Base-by-base conservation (phyloP, 2,329 filamentous ascomycete genomes). In the Aureobasidium sp. region DNA sequence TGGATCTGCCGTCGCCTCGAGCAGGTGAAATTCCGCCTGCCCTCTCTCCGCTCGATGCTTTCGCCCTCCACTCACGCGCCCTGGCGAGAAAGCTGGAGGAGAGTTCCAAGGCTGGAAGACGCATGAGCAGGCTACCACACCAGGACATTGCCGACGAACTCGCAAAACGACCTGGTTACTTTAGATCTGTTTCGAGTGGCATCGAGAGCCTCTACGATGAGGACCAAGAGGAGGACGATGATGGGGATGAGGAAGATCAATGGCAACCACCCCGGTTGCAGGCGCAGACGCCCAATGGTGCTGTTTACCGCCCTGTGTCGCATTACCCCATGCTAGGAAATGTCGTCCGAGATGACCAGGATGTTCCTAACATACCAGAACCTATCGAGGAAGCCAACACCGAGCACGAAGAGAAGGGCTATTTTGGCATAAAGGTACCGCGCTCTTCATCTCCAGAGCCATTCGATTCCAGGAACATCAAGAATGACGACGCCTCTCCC, bases 21-120 rank as follows among this genome's bases (percentile, higher is more conserved):
- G 71, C 75, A n/a, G 79, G 78, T 72, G 74, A 85, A 68, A 83
- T 89, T 1, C 93, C 94, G 25, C 94, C 94, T 5, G 89, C 94
- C 58, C 81, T 97, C 61, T 97, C 94, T 8, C 94, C 94, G 11
- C 83, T 99, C 66, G 94, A 99, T 80, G 93, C 93, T 51, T 95
- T 99, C 72, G 93, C 93, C 27, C 82, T 93, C 64, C 93, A 97
- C 72, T 95, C 92, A 68, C 87, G 93, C 62, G 78, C 95, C 68
- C 82, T 99, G 57, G 91, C 91, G 42, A 89, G 85, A 75, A 89
- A 96, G 75, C 84, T 99, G 64, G 88, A 96, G 73, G 87, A 94
- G 65, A 83, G 85, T 69, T 75, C 76, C 63, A 86, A 84, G 70
- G 83, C 84, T 64, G 91, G 90, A 54, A 85, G 86, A 66, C 85